Percentiles rank a stretch among this genome's conserved stretches.
These are phyloP conservation scores for Solanum habrochaites DNA, from an alignment of 257 asterid genomes.

Conservation along the genomic window DNA sequence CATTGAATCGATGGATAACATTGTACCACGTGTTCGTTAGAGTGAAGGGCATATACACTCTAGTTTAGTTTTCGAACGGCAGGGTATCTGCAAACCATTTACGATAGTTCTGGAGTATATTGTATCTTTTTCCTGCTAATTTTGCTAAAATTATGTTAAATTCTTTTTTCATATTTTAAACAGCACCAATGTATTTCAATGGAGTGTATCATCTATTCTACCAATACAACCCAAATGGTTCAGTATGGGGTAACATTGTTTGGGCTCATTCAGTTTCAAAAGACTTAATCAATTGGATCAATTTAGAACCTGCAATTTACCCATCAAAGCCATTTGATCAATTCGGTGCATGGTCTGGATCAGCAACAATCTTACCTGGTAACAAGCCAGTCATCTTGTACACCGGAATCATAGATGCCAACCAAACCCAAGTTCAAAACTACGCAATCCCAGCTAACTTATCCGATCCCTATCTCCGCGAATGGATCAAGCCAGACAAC, in stretches of 20 bases:
- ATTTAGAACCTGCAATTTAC: conserved; percentile 17
- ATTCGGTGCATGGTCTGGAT: conserved; percentile 43
- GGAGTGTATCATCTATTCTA: conserved; percentile 39
- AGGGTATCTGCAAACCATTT: no score
- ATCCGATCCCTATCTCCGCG: conserved; percentile 28
- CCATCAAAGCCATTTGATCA: conserved; percentile 32
- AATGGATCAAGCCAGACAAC: conserved; percentile 39
- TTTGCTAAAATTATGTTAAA: neutral
- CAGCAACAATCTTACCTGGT: conserved; percentile 33
- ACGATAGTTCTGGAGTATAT: no score
- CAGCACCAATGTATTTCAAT: conserved; percentile 39
- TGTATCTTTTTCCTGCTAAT: no score
- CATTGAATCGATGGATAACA: no score
- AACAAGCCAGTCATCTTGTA: conserved; percentile 32
- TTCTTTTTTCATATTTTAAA: neutral
- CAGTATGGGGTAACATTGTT: conserved; percentile 35
- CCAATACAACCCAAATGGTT: conserved; percentile 38
- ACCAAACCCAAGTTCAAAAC: conserved; percentile 33
- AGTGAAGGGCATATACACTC: no score
- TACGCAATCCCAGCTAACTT: conserved; percentile 27
- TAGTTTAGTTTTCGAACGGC: no score
- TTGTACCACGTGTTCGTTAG: no score
- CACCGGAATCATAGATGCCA: conserved; percentile 27
- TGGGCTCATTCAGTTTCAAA: conserved; percentile 47
- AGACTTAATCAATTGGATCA: conserved; percentile 36